phyloP scores from a whole-genome alignment of 192 early-diverging fungal species.

The Powellomyces hirtus region DNA sequence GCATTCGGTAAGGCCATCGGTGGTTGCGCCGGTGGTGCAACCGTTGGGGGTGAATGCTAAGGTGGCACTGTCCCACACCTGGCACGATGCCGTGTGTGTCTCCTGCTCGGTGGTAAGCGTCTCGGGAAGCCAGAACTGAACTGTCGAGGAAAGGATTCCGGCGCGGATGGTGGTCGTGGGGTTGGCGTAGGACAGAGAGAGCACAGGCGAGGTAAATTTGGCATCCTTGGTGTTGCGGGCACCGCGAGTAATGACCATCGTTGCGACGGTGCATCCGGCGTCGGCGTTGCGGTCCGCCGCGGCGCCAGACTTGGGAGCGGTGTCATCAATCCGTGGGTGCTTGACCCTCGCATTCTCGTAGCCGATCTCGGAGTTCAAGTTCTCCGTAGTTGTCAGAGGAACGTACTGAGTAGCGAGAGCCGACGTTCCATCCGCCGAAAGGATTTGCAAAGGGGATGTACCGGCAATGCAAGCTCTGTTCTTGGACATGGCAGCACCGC shows the following conservation, averaged over 20 bases:
- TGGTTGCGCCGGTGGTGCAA: not conserved
- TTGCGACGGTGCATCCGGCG: not conserved
- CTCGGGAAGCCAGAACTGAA: conserved; percentile 4
- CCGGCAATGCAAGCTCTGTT: not conserved
- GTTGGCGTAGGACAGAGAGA: conserved; percentile 6
- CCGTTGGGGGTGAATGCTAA: not conserved
- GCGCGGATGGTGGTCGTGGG: not conserved
- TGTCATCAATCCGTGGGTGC: not conserved
- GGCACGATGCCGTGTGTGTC: not conserved
- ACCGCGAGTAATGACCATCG: not conserved
- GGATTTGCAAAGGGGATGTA: not conserved
- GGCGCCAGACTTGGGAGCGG: not conserved
- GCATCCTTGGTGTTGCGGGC: not conserved
- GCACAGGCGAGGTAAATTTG: not conserved
- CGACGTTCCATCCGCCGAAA: not conserved
- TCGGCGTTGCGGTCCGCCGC: not conserved
- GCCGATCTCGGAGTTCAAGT: not conserved
- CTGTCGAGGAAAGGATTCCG: not conserved
- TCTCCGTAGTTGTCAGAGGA: not conserved
- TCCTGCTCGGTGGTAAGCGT: not conserved
- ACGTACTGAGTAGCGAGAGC: not conserved
- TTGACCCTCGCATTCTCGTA: not conserved
- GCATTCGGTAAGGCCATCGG: not conserved
- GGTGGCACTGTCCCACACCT: not conserved
- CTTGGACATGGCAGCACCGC: conserved; percentile 3